A percentile compares a stretch with the other conserved stretches of the same genome.
Conservation (phyloP, 345 rosid genomes). For the Eutrema yunnanense region DNA sequence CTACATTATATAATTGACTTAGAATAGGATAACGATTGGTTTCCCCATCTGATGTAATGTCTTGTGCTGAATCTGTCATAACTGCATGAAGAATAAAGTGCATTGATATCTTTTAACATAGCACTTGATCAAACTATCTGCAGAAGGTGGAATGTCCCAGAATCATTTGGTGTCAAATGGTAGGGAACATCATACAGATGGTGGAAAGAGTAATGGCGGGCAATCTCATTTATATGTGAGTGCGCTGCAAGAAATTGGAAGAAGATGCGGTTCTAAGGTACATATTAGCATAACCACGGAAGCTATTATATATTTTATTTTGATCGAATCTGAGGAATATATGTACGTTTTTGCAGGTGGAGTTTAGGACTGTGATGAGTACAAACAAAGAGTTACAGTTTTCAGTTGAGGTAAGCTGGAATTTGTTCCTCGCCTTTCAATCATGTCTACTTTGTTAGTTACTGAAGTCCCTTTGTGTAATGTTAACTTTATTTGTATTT, state of each 20-base stretch:
- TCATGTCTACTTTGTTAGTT: neutral
- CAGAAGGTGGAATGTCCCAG: slow-evolving; percentile 59
- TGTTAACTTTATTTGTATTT: neutral
- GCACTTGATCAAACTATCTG: slow-evolving; percentile 29
- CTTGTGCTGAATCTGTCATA: neutral
- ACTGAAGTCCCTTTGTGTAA: neutral
- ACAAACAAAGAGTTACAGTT: slow-evolving; percentile 90
- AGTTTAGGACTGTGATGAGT: slow-evolving; percentile 73
- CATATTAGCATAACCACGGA: slow-evolving; percentile 2
- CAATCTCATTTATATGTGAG: slow-evolving; percentile 63
- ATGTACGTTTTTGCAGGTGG: slow-evolving; percentile 50
- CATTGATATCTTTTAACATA: neutral
- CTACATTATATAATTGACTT: neutral
- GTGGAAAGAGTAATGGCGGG: slow-evolving; percentile 53
- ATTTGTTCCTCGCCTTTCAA: neutral
- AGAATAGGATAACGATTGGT: neutral
- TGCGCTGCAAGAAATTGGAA: slow-evolving; percentile 88
- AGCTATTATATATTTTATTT: slow-evolving; percentile 4
- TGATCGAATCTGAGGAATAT: neutral
- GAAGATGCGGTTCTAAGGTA: slow-evolving; percentile 90
- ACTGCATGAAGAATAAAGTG: neutral
- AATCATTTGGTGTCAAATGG: slow-evolving; percentile 41
- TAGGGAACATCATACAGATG: slow-evolving; percentile 51
- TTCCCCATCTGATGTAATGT: neutral
- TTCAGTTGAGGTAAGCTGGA: slow-evolving; percentile 81